phyloP scores from a whole-genome alignment of 805 yeast species.

The Kodamaea kaohsiungensis region DNA sequence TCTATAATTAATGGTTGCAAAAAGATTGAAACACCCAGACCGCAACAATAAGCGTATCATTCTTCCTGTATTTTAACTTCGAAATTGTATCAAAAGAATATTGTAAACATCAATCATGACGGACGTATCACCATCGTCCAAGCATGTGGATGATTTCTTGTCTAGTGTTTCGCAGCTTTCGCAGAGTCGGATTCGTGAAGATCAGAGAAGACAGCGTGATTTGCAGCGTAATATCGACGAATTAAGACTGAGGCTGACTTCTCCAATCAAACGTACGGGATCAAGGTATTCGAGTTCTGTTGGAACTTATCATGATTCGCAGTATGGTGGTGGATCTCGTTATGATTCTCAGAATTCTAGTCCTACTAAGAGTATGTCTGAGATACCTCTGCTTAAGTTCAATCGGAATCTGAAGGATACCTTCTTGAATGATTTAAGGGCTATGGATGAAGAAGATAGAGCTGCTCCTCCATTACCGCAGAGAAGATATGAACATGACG shows the following conservation, averaged over 20 bases:
- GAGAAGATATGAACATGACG: constrained; percentile 8
- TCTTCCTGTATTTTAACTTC: neutral
- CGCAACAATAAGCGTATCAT: neutral
- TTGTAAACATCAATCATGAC: constrained; percentile 10
- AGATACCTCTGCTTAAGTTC: constrained; percentile 3
- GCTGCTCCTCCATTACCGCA: constrained; percentile 18
- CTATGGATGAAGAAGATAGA: constrained; percentile 13
- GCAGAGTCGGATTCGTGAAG: constrained; percentile 35
- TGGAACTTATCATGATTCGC: neutral
- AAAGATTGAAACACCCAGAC: neutral
- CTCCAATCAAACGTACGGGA: constrained; percentile 19
- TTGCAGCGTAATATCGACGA: constrained; percentile 35
- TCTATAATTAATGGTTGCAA: neutral
- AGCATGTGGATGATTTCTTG: constrained; percentile 41
- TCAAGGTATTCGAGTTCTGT: constrained; percentile 1
- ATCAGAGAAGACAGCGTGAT: constrained; percentile 34
- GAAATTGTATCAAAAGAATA: neutral
- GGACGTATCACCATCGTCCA: constrained; percentile 25
- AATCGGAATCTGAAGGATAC: constrained; percentile 2
- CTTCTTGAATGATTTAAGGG: constrained; percentile 7
- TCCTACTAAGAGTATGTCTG: constrained; percentile 1
- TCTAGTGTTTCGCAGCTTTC: constrained; percentile 36
- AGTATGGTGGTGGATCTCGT: neutral
- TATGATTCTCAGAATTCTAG: neutral
- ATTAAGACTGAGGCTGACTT: constrained; percentile 26